These are phyloP conservation scores for Aegilops longissima DNA, from an alignment of 176 grass and related monocot genomes.

Conservation along the genomic window DNA sequence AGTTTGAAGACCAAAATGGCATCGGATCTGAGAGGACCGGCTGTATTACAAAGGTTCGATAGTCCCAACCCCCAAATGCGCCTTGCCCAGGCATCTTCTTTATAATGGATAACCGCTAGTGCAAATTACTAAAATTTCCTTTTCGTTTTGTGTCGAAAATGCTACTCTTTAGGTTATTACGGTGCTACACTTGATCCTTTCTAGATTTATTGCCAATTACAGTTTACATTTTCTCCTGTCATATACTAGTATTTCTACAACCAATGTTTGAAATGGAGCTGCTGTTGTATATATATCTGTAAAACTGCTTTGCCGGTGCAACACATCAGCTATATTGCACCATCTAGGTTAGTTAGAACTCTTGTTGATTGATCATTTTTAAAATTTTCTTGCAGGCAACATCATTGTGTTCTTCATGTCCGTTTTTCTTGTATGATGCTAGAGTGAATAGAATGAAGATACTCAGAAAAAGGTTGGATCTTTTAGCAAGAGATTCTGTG, in stretches of 20 bases:
- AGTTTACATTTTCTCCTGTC: no score
- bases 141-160: no score
- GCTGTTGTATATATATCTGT: no score
- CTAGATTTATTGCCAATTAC: no score
- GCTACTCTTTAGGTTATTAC: not conserved
- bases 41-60: conserved; percentile 13
- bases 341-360: no score
- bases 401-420: not conserved
- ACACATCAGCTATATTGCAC: no score
- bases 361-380: not conserved
- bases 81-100: no score
- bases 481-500: conserved; percentile 22
- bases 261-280: no score
- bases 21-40: not conserved
- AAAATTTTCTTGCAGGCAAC: not conserved
- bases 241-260: no score
- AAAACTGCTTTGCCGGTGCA: no score
- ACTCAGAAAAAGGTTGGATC: conserved; percentile 25
- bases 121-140: not conserved
- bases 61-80: not conserved
- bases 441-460: conserved; percentile 2
- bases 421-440: conserved; percentile 1
- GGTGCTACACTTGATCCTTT: no score
- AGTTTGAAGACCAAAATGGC: not conserved
- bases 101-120: not conserved